Base-by-base conservation (phyloP, 345 rosid species). In the Aquilaria sinensis region DNA sequence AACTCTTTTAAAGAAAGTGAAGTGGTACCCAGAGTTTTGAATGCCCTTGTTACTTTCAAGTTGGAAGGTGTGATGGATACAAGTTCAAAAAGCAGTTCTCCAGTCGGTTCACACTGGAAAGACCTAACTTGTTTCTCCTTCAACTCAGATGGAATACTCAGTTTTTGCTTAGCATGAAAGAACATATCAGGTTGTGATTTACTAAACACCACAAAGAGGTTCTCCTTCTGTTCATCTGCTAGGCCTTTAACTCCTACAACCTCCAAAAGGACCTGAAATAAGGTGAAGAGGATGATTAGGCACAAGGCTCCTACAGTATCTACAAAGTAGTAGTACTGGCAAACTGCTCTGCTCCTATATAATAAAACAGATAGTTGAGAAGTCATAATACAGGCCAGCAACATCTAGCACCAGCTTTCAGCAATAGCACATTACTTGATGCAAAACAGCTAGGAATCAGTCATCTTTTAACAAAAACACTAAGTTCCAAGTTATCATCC, bases 41-140 rank as follows among this genome's bases (percentile, higher is more conserved):
- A 64, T 37, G 74, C 47, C 67, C 72, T 80, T 63, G 56, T 50
- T 46, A 75, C 33, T 9, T 71, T 77, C 70, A 81, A 62, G 57
- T 65, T 79, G 55, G 89, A 86, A 62, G 84, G 64, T 61, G 84
- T 74, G 60, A 75, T 68, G 43, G 88, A 81, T 62, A 80, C 69
- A 23, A 95, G 88, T 67, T 90, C 89, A 65, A 95, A 85, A 55
- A 77, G 73, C 59, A 95, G 77, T 66, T 94, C 83, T 58, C 97
- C 99, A 30, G 62, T 75, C 5, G 93, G 85, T 49, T 94, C 93
- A 80, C 99, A 88, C 30, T 74, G 85, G 72, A 94, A 86, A 3
- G 81, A 73, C 67, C 88, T 85, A 65, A 85, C 83, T 68, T 82
- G 83, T 79, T 88, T 90, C 72, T 73, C 72, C 47, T 79, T 74